Evolutionary conservation across 2,329 filamentous ascomycete species (phyloP).

Genomic region (Leptographium procerum): DNA sequence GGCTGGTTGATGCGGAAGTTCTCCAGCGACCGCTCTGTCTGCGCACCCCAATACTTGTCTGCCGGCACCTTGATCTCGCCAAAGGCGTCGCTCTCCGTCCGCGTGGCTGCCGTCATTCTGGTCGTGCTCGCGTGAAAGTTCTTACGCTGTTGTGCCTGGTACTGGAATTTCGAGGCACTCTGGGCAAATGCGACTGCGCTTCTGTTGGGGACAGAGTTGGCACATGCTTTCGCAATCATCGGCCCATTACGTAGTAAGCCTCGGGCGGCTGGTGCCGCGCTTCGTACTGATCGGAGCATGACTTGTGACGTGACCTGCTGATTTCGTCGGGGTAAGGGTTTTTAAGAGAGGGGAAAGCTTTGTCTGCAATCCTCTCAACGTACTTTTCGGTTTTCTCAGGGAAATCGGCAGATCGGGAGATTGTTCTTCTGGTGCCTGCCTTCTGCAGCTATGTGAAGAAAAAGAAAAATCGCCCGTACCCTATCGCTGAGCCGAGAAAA

Average conservation of each 20-base stretch:
- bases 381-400: background rate
- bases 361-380: background rate
- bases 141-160: background rate
- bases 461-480: background rate
- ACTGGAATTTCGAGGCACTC: background rate
- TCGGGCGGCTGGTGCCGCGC: constrained; percentile 7
- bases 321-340: background rate
- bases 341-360: background rate
- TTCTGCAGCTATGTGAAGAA: background rate
- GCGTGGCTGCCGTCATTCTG: constrained; percentile 33
- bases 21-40: constrained; percentile 88
- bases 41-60: constrained; percentile 97
- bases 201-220: background rate
- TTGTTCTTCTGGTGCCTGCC: background rate
- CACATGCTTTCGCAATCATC: background rate
- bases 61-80: constrained; percentile 85
- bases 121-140: constrained; percentile 9
- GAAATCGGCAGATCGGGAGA: background rate
- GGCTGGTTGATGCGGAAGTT: constrained; percentile 99
- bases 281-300: constrained; percentile 11
- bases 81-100: constrained; percentile 94
- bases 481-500: background rate
- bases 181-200: background rate
- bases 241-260: constrained; percentile 7
- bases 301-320: background rate